phyloP scores from a whole-genome alignment of 2,329 filamentous ascomycete species.

The Fusarium sp. region DNA sequence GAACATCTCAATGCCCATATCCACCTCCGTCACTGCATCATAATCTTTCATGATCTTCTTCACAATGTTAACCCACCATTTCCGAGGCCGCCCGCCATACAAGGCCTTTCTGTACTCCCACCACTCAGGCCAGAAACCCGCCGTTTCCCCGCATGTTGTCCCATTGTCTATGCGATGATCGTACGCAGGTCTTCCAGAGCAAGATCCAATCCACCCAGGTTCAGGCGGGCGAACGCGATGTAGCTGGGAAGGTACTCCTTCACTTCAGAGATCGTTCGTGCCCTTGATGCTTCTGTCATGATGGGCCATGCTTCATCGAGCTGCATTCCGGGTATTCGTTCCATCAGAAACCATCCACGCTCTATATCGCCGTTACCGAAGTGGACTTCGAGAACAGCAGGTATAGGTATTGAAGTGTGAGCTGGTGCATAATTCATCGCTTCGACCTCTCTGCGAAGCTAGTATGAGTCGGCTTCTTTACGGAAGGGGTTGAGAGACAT shows the following conservation, averaged over 20 bases:
- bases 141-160: conserved; percentile 22
- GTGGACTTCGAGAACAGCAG: not conserved
- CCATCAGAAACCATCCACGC: not conserved
- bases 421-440: not conserved
- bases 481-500: not conserved
- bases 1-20: not conserved
- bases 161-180: not conserved
- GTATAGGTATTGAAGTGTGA: not conserved
- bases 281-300: not conserved
- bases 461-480: not conserved
- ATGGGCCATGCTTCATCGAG: not conserved
- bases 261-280: not conserved
- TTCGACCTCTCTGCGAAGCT: not conserved
- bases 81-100: conserved; percentile 22
- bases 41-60: not conserved
- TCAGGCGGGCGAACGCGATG: not conserved
- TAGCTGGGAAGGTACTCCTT: not conserved
- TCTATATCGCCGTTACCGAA: not conserved
- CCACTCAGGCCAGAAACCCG: conserved; percentile 46
- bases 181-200: not conserved
- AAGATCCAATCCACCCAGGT: not conserved
- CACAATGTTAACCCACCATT: conserved; percentile 16
- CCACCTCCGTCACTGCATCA: not conserved
- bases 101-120: conserved; percentile 45
- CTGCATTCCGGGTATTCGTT: not conserved